Evolutionary conservation across 331 rosid species (phyloP), one percentile per base, ranked within the genome.

Genomic region (Stylosanthes scabra): DNA sequence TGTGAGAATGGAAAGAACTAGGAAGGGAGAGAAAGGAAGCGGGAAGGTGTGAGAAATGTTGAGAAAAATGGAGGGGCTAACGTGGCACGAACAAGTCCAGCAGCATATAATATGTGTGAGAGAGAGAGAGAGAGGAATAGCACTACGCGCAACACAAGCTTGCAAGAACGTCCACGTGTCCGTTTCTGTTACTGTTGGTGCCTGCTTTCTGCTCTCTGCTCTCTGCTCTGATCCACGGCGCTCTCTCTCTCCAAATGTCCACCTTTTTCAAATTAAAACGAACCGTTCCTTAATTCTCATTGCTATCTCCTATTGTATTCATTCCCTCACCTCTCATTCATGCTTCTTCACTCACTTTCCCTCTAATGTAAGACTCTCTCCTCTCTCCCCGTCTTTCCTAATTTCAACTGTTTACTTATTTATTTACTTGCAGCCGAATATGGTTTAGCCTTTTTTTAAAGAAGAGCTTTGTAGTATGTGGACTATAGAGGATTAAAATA

Each of bases 161-260:
- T n/a, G n/a, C n/a, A n/a, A n/a, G 64, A 50, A 64, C 57, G 9
- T 74, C 61, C 79, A 75, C 72, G 73, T 75, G 73, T 75, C 73
- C 39, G 6, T 49, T n/a, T 29, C 66, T 66, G 16, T 12, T 5
- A 66, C 50, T 56, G 40, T 56, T 31, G 13, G 50, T 8, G 52
- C 52, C 72, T 44, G 46, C n/a, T n/a, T n/a, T n/a, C n/a, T n/a
- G n/a, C 56, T 40, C 56, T 57, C 5, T 46, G 13, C 12, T 12
- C n/a, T 49, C 55, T 49, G 55, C 55, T 49, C 7, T 49, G 55
- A 14, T 11, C 5, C 14, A 15, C 55, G 4, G 56, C 56, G 2
- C n/a, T 2, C 7, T 7, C 29, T 16, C 12, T 5, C 60, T 11
- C 46, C 71, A n/a, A n/a, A n/a, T n/a, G n/a, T n/a, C n/a, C n/a